Conservation (phyloP, 2,329 filamentous ascomycete genomes). For the Tolypocladium nubicola region DNA sequence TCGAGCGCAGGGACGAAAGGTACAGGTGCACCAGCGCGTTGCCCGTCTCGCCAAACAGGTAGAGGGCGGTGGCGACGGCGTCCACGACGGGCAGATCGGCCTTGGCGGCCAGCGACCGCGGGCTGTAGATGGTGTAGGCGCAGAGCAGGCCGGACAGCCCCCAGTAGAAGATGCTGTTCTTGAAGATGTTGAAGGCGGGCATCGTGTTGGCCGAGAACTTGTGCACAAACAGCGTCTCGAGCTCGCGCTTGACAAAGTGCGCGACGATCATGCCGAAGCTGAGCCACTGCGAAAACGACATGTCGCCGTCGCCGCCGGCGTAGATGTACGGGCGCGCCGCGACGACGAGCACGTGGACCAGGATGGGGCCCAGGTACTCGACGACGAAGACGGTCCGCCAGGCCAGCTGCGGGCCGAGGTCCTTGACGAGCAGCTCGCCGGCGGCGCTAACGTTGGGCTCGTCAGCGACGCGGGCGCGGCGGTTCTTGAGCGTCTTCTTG, state of each 20-base stretch:
- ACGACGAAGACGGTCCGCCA: constrained; percentile 93
- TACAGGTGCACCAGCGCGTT: constrained; percentile 76
- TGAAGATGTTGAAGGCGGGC: constrained; percentile 83
- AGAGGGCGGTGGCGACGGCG: constrained; percentile 61
- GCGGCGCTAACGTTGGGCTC: constrained; percentile 36
- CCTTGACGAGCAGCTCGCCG: constrained; percentile 72
- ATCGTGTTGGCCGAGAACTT: constrained; percentile 93
- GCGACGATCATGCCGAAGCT: constrained; percentile 62
- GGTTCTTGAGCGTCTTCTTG: constrained; percentile 54
- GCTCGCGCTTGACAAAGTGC: constrained; percentile 92
- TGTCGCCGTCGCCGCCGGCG: constrained; percentile 29
- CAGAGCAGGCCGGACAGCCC: constrained; percentile 67
- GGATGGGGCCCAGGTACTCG: constrained; percentile 85
- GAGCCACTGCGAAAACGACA: constrained; percentile 62
- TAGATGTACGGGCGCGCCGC: constrained; percentile 58
- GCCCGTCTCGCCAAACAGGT: constrained; percentile 63
- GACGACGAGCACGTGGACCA: constrained; percentile 71
- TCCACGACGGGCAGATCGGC: constrained; percentile 40
- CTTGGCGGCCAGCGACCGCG: constrained; percentile 55
- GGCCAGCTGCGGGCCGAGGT: constrained; percentile 79
- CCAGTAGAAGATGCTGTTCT: constrained; percentile 96
- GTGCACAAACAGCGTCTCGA: constrained; percentile 90
- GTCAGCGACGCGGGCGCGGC: constrained; percentile 40
- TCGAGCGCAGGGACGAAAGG: constrained; percentile 64
- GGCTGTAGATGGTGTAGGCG: constrained; percentile 77